A percentile compares a stretch with the other conserved stretches of the same genome.
phyloP scores from a whole-genome alignment of 2,329 filamentous ascomycete genomes.

The Venturia asperata region DNA sequence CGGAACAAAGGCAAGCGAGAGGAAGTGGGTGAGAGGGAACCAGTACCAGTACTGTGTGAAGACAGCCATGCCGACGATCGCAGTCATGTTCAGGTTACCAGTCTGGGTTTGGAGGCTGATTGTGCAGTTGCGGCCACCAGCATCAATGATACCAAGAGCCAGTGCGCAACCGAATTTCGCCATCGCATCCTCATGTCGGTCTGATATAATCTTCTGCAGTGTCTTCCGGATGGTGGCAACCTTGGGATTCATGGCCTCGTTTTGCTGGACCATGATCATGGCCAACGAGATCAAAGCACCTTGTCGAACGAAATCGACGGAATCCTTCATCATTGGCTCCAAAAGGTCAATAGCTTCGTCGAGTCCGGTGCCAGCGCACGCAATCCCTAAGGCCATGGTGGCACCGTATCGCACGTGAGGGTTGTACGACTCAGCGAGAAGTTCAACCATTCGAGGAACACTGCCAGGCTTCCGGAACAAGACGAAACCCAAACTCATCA shows the following conservation, averaged over 20 bases:
- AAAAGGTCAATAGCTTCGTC: slow-evolving; percentile 94
- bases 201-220: slow-evolving; percentile 85
- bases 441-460: slow-evolving; percentile 96
- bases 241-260: slow-evolving; percentile 97
- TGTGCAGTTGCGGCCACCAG: slow-evolving; percentile 95
- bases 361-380: slow-evolving; percentile 89
- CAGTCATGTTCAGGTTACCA: slow-evolving; percentile 97
- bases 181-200: slow-evolving; percentile 98
- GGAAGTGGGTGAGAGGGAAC: slow-evolving; percentile 98
- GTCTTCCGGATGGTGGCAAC: slow-evolving; percentile 85
- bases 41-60: slow-evolving; percentile 99
- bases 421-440: slow-evolving; percentile 97
- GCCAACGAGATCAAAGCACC: slow-evolving; percentile 87
- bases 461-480: slow-evolving; percentile 96
- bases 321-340: slow-evolving; percentile 99
- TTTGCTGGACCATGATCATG: slow-evolving; percentile 99
- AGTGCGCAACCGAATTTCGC: slow-evolving; percentile 95
- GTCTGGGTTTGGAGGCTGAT: slow-evolving; percentile 97
- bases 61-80: slow-evolving; percentile 94
- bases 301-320: slow-evolving; percentile 95
- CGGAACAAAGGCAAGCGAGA: slow-evolving; percentile 92
- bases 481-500: slow-evolving; percentile 97
- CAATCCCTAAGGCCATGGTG: slow-evolving; percentile 96
- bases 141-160: slow-evolving; percentile 94
- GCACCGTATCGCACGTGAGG: slow-evolving; percentile 96